Evolutionary conservation across 176 grass and related monocot genomes (phyloP), one percentile per base, ranked within the genome.

Genomic region (Hyparrhenia diplandra): DNA sequence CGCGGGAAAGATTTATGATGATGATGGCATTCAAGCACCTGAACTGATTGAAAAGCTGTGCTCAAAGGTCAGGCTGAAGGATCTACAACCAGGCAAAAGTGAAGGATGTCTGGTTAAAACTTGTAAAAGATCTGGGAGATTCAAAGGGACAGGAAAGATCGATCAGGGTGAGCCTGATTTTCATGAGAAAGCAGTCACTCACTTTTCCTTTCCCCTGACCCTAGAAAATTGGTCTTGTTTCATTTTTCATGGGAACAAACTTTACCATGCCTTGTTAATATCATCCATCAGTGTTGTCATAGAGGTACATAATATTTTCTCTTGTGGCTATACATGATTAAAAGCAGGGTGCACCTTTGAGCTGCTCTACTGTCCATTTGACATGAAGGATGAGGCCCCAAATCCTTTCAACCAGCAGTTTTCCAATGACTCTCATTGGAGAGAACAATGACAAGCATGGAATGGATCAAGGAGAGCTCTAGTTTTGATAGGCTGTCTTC

Each of bases 41-140:
- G 96, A 99, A 27, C 75, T 99, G 45, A 95, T 99, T 88, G 96
- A n/a, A n/a, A n/a, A n/a, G 96, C n/a, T 95, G 92, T 91, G 84
- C 88, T 89, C 90, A 95, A 76, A n/a, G n/a, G 87, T 99, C 64
- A 76, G 69, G 18, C 82, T 99, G 21, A 89, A 86, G 57, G 90
- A 95, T 67, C 88, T 99, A 65, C 84, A 95, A 52, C 88, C 88
- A 37, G 96, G 96, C 49, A 95, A 95, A 99, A 85, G 92, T 95
- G 82, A 99, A 99, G 86, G 96, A 95, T 90, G 40, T 95, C 41
- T 99, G 96, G 96, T 82, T 99, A 82, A 95, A 90, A 72, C 90
- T 99, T 69, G 90, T 99, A 54, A 95, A 99, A 89, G 96, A 99
- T 88, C 80, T 99, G 42, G 42, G 96, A 99, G 45, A 78, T 99